Evolutionary conservation across 148 eudicot species (phyloP), one percentile per base, ranked within the genome.

Genomic region (Amaranthus palmeri): DNA sequence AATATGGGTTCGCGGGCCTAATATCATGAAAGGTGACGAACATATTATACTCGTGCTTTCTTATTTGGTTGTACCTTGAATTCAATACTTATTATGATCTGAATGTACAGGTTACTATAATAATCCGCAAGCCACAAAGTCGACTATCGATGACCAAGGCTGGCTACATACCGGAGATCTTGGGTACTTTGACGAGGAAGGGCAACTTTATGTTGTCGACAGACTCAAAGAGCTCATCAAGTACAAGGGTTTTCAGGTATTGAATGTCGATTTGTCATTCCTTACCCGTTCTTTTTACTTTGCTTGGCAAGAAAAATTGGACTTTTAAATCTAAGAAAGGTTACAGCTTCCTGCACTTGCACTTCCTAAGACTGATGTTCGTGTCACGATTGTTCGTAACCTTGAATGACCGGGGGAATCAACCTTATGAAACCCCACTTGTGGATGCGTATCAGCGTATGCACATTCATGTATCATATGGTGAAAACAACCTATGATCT

Each of bases 161-260:
- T 92, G 92, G 92, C 79, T 92, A 43, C 97, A 85, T 64, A 88
- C 96, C 8, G 97, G 96, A 54, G 96, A 92, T 86, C 83, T 92
- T 57, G 97, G 97, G 54, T 88, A 88, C 71, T 88, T 90, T 55
- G 96, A 92, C 55, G 88, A 86, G 6, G 88, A 85, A 53, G 96
- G 96, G 18, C 90, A 86, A 72, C 69, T 90, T 4, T 90, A 50
- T 81, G 91, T 92, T 14, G 88, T 92, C 50, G 97, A 90, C 72
- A 78, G 93, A 48, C 83, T 90, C 45, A 92, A 90, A 69, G 97
- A 92, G 81, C 88, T 92, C 57, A 92, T 92, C 82, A 90, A 92
- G 70, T 90, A 82, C 84, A 92, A 88, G 73, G 96, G 91, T 17
- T 88, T 76, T 80, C 96, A 92, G 91, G 92, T 89, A 3, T 14